A percentile compares a stretch with the other conserved stretches of the same genome.
These are phyloP conservation scores for Ehretia macrophylla DNA, from an alignment of 257 asterid species.

Conservation along the genomic window DNA sequence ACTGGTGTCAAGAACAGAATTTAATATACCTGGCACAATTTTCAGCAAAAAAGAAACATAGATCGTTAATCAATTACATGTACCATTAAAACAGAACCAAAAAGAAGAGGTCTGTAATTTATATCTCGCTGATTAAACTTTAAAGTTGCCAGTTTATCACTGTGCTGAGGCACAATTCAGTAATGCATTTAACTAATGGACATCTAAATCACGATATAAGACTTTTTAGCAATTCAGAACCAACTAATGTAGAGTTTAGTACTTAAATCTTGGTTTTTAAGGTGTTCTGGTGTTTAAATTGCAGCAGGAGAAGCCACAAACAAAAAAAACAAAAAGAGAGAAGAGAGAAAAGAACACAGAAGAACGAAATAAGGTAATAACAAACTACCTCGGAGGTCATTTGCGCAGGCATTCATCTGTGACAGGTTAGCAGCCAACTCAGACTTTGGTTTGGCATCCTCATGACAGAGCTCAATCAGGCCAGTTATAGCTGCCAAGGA, in stretches of 20 bases:
- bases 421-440: slow-evolving; percentile 10
- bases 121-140: no score
- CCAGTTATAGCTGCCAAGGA: slow-evolving; percentile 31
- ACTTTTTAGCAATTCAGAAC: no score
- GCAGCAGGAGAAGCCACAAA: neutral
- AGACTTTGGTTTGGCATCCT: slow-evolving; percentile 9
- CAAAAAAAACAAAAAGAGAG: neutral
- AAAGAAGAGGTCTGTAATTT: no score
- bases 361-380: neutral
- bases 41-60: neutral
- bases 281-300: neutral
- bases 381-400: slow-evolving; percentile 44
- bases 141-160: no score
- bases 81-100: no score
- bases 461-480: slow-evolving; percentile 20
- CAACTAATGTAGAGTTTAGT: no score
- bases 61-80: no score
- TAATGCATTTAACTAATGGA: no score
- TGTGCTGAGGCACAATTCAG: no score
- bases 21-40: slow-evolving; percentile 43
- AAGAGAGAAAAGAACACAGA: no score
- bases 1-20: slow-evolving; percentile 62
- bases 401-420: slow-evolving; percentile 26
- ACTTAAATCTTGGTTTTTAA: no score
- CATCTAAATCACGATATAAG: no score